Evolutionary conservation across 306 rosid species (phyloP).

Genomic region (Quercus agrifolia): DNA sequence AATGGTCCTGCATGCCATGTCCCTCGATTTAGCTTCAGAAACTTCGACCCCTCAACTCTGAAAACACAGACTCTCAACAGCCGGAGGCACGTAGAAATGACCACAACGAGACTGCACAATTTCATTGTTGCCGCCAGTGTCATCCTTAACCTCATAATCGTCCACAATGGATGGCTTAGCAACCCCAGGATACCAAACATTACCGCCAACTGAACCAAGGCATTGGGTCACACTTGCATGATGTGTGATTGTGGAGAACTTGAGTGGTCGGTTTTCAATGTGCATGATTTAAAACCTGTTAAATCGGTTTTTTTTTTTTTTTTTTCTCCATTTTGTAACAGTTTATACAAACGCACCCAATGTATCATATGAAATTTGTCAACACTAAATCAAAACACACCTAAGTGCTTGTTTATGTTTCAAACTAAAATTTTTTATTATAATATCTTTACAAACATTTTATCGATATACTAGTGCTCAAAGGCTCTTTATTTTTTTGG

Average conservation of each 20-base stretch:
- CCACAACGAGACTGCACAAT: conserved; percentile 39
- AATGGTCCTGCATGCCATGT: conserved; percentile 99
- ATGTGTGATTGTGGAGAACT: conserved; percentile 65
- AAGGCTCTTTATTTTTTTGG: too few species aligned
- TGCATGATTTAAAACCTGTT: conserved; percentile 75
- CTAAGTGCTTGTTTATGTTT: too few species aligned
- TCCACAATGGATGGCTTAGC: conserved; percentile 72
- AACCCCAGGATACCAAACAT: conserved; percentile 80
- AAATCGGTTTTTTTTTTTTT: neutral
- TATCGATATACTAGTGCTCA: too few species aligned
- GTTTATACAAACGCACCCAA: too few species aligned
- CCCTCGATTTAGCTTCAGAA: conserved; percentile 73
- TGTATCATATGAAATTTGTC: too few species aligned
- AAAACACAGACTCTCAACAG: conserved; percentile 56
- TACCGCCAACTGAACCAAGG: conserved; percentile 77
- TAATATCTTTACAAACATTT: too few species aligned
- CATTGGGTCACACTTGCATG: conserved; percentile 89
- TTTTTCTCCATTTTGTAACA: too few species aligned
- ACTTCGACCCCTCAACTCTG: conserved; percentile 66
- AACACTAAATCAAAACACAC: too few species aligned
- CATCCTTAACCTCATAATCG: conserved; percentile 26
- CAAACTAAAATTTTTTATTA: rapidly evolving
- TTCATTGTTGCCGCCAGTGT: conserved; percentile 2
- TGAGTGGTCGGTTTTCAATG: conserved; percentile 43
- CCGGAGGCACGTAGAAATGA: conserved; percentile 67